Conservation (phyloP, 1,139 yeast genomes). For the Suhomyces kunorum region DNA sequence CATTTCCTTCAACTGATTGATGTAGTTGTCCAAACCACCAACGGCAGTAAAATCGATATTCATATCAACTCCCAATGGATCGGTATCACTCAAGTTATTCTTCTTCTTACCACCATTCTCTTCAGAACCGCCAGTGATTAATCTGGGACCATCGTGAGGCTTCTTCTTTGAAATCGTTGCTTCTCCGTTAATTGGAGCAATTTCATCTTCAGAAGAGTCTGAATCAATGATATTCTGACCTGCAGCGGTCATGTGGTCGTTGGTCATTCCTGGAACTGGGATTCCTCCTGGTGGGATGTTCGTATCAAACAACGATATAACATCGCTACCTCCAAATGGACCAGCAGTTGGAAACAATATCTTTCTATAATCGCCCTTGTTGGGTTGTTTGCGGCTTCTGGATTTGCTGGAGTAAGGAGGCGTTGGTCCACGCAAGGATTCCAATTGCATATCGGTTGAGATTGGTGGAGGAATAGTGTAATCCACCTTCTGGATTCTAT, state of each 20-base stretch:
- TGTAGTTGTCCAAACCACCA: slow-evolving; percentile 91
- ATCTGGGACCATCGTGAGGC: slow-evolving; percentile 22
- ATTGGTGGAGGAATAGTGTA: slow-evolving; percentile 89
- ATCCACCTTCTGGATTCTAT: slow-evolving; percentile 69
- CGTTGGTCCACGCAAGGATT: slow-evolving; percentile 16
- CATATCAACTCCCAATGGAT: slow-evolving; percentile 93
- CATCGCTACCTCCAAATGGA: slow-evolving; percentile 94
- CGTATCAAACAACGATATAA: slow-evolving; percentile 70
- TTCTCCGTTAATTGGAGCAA: slow-evolving; percentile 42
- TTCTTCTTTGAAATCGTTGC: slow-evolving; percentile 34
- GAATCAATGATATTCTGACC: slow-evolving; percentile 56
- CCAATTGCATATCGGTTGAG: slow-evolving; percentile 45
- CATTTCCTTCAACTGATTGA: slow-evolving; percentile 94
- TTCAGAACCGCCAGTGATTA: slow-evolving; percentile 40
- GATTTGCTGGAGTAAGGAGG: slow-evolving; percentile 24
- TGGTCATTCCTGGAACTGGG: slow-evolving; percentile 41
- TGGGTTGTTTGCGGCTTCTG: slow-evolving; percentile 28
- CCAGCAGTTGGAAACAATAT: slow-evolving; percentile 93
- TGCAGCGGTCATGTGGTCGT: slow-evolving; percentile 47
- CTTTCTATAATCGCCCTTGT: slow-evolving; percentile 52
- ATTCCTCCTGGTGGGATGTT: slow-evolving; percentile 57
- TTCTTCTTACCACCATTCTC: slow-evolving; percentile 49
- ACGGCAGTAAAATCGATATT: slow-evolving; percentile 86
- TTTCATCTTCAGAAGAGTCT: slow-evolving; percentile 72
- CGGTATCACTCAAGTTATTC: slow-evolving; percentile 82